phyloP scores from a whole-genome alignment of 2,329 filamentous ascomycete species.

The Lasiodiplodia citricola region DNA sequence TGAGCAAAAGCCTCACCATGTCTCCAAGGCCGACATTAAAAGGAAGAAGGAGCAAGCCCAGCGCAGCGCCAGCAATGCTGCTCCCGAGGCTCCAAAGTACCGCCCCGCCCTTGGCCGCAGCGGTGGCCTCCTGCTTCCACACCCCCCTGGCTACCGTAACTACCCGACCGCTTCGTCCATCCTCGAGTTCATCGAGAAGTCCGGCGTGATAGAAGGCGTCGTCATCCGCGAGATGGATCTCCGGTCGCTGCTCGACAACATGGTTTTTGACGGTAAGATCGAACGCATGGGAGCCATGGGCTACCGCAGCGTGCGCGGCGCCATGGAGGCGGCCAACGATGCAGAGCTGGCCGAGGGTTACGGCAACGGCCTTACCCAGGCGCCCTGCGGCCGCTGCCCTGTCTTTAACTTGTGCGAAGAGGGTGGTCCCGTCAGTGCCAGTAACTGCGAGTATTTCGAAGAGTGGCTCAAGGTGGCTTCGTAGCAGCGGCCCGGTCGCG shows the following conservation, averaged over 20 bases:
- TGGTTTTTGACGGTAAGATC: slow-evolving; percentile 85
- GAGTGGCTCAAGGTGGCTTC: slow-evolving; percentile 67
- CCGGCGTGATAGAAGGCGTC: slow-evolving; percentile 71
- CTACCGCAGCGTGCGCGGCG: slow-evolving; percentile 54
- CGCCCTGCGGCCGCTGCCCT: slow-evolving; percentile 88
- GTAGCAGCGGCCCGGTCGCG: background rate
- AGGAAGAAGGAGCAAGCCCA: slow-evolving; percentile 39
- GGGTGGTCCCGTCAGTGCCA: slow-evolving; percentile 86
- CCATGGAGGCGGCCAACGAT: slow-evolving; percentile 35
- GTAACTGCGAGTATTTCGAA: slow-evolving; percentile 89
- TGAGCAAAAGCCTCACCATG: slow-evolving; percentile 50
- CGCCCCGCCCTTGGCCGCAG: slow-evolving; percentile 34
- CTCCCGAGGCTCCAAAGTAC: slow-evolving; percentile 31
- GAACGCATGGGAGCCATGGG: slow-evolving; percentile 63
- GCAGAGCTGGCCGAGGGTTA: slow-evolving; percentile 46
- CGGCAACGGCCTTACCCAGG: slow-evolving; percentile 81
- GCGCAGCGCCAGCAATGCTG: slow-evolving; percentile 37
- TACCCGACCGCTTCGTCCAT: slow-evolving; percentile 85
- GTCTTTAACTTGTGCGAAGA: slow-evolving; percentile 93
- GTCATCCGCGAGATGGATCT: slow-evolving; percentile 71
- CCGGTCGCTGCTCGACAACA: slow-evolving; percentile 82
- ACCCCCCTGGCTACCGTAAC: slow-evolving; percentile 68
- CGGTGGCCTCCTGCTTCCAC: slow-evolving; percentile 50
- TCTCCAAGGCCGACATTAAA: slow-evolving; percentile 33
- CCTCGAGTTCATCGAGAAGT: slow-evolving; percentile 72